Base-by-base conservation (phyloP, 495 filamentous ascomycete species). In the Aspergillus leporis region DNA sequence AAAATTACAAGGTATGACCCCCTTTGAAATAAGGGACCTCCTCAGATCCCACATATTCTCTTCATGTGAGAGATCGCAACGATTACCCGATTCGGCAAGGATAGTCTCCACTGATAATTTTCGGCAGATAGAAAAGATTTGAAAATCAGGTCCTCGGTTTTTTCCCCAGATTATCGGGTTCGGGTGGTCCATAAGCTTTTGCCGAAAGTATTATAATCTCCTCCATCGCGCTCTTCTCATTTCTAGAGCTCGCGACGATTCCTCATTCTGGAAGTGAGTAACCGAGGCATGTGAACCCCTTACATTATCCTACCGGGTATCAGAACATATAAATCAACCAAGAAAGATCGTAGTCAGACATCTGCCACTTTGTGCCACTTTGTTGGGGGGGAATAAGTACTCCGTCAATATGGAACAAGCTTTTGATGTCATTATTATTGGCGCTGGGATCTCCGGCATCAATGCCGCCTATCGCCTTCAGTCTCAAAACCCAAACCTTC, bases 361-460 rank as follows among this genome's bases (percentile, higher is more conserved):
- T 45, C 18, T 45, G 16, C 41, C 34, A 36, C 34, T 8, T 36
- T 4, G 34, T 45, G 16, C 41, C 34, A 36, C 34, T 8, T 36
- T 4, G 34, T 14, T 28, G 25, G 25, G 3, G 6, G 3, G 3
- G 6, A 28, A 28, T 6, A 28, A 36, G 14, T 14, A 18, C 14
- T 18, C 16, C 0, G 38, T n/a, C 38, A 63, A 18, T 41, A 71
- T 72, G 71, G 68, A 70, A 23, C 51, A 59, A 25, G 51, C 56
- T 51, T 80, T 73, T 65, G 89, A 93, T 70, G 75, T 92, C 16
- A 67, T 89, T 59, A 83, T 93, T 63, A 68, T 91, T 28, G 89
- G 89, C 46, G 87, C 89, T 1, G 89, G 90, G 22, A 83, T 93
- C 60, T 88, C 85, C 46, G 90, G 89, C 53, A 87, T 92, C 75